Conservation (phyloP, 1,284 basidiomycete genomes). For the Pseudozyma hubeiensis region DNA sequence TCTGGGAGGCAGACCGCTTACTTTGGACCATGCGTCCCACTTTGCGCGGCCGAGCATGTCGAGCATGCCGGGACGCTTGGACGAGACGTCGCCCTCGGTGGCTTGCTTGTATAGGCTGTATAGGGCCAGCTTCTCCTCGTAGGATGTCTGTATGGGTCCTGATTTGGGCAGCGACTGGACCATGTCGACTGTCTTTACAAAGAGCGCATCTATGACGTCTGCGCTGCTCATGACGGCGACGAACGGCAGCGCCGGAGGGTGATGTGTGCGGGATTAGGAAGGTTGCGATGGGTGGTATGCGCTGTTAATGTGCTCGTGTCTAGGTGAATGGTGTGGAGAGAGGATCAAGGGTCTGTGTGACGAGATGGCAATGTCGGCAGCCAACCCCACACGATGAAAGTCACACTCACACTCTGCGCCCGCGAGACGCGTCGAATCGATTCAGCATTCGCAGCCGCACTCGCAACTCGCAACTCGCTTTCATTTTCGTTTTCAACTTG, state of each 20-base stretch:
- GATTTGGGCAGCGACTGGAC: slow-evolving; percentile 89
- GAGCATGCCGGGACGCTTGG: slow-evolving; percentile 84
- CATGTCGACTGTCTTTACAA: slow-evolving; percentile 92
- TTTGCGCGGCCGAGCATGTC: slow-evolving; percentile 94
- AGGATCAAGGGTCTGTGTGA: not conserved
- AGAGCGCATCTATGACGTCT: slow-evolving; percentile 73
- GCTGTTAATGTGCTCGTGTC: slow-evolving; percentile 1
- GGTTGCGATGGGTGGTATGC: not conserved
- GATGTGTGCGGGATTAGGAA: not conserved
- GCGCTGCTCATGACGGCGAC: slow-evolving; percentile 62
- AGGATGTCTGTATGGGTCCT: slow-evolving; percentile 94
- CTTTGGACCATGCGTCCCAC: slow-evolving; percentile 96
- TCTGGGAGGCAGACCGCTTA: slow-evolving; percentile 80
- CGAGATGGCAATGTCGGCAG: not conserved
- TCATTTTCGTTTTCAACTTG: slow-evolving; percentile 12
- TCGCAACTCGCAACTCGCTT: no score
- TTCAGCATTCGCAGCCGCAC: no score
- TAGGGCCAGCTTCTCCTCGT: slow-evolving; percentile 94
- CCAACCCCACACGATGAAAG: slow-evolving; percentile 32
- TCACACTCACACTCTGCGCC: not conserved
- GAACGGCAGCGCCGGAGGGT: not conserved
- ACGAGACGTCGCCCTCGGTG: slow-evolving; percentile 85
- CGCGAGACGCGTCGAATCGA: slow-evolving; percentile 19
- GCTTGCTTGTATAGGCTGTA: slow-evolving; percentile 76
- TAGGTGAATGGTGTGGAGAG: no score